Evolutionary conservation across 306 rosid genomes (phyloP).

Genomic region (Pterocarpus santalinus): DNA sequence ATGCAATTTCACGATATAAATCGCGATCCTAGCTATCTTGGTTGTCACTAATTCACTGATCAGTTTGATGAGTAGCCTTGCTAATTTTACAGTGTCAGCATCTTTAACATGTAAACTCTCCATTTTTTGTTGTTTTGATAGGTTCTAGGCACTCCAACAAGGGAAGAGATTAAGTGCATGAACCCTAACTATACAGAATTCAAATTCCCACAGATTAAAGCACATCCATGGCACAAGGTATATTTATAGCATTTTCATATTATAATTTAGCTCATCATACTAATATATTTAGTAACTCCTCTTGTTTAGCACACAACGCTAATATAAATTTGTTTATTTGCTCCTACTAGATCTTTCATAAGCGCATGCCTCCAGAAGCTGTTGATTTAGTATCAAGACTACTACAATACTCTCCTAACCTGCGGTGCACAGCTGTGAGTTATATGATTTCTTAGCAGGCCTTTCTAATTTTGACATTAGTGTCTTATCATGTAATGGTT

Average conservation of each 20-base stretch:
- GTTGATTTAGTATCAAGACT: slow-evolving; percentile 96
- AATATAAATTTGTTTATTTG: slow-evolving; percentile 30
- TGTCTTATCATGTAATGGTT: slow-evolving; percentile 13
- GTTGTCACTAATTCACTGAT: not conserved
- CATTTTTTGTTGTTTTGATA: slow-evolving; percentile 40
- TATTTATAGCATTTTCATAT: not conserved
- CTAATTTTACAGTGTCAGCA: slow-evolving; percentile 13
- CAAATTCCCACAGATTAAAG: slow-evolving; percentile 94
- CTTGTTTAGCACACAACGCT: not conserved
- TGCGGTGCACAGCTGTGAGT: slow-evolving; percentile 88
- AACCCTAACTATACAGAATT: slow-evolving; percentile 93
- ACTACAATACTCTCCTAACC: slow-evolving; percentile 86
- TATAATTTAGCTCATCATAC: not conserved
- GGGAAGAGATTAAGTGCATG: slow-evolving; percentile 98
- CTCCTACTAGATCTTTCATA: slow-evolving; percentile 74
- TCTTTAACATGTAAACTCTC: not conserved
- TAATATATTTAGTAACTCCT: slow-evolving; percentile 12
- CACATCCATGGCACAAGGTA: slow-evolving; percentile 99
- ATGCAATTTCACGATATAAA: too few species aligned
- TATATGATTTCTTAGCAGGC: slow-evolving; percentile 18
- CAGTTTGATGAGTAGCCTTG: slow-evolving; percentile 8
- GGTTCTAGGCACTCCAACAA: slow-evolving; percentile 94
- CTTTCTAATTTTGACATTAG: not conserved
- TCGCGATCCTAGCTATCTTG: too few species aligned
- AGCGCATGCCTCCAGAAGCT: slow-evolving; percentile 96